phyloP scores from a whole-genome alignment of 352 stramenopile genomes.

The Ochromonadaceae sp. region DNA sequence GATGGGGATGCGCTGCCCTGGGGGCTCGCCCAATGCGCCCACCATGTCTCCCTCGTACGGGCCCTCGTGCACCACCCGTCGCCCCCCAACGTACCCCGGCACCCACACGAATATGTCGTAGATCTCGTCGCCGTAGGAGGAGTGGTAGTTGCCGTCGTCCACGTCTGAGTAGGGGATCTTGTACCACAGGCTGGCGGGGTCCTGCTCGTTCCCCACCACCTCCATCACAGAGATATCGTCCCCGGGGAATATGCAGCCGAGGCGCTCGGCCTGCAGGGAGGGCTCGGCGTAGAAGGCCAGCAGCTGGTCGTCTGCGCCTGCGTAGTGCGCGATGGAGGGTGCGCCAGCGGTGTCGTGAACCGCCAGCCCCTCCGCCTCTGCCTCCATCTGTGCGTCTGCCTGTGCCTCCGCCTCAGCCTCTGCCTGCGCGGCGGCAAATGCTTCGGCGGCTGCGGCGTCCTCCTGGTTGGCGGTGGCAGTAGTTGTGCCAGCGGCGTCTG shows the following conservation, averaged over 20 bases:
- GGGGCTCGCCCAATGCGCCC: not conserved
- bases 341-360: too few relatives aligned
- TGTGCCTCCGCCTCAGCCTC: too few relatives aligned
- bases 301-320: not conserved
- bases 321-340: too few relatives aligned
- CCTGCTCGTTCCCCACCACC: too few relatives aligned
- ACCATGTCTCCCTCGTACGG: not conserved
- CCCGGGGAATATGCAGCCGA: conserved; percentile 6
- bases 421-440: too few relatives aligned
- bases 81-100: not conserved
- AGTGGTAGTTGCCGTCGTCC: not conserved
- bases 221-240: conserved; percentile 6
- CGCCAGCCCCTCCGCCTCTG: too few relatives aligned
- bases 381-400: too few relatives aligned
- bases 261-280: not conserved
- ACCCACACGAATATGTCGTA: not conserved
- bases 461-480: too few relatives aligned
- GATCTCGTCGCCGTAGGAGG: not conserved
- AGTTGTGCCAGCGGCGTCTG: too few relatives aligned
- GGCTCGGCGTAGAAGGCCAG: not conserved
- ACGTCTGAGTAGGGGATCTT: not conserved
- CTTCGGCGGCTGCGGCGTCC: too few relatives aligned
- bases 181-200: not conserved
- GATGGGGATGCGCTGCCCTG: not conserved
- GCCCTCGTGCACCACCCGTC: not conserved